Conservation (phyloP, 2,329 filamentous ascomycete species). For the Ophiostoma pallidulum region DNA sequence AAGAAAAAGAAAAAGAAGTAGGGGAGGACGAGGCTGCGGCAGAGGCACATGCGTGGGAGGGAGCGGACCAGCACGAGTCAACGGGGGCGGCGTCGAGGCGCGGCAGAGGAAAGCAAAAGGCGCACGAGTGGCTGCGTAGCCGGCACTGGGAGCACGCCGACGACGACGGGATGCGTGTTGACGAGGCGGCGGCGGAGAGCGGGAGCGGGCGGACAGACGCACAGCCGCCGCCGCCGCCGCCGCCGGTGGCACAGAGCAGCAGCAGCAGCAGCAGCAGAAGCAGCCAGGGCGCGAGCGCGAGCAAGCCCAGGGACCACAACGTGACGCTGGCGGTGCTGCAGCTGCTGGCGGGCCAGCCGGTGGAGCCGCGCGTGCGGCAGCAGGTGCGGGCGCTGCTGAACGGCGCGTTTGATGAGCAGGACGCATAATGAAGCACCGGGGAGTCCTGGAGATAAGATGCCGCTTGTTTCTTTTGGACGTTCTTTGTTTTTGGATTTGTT, state of each 20-base stretch:
- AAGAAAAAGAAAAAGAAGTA: too few relatives aligned
- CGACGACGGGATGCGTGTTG: constrained; percentile 3
- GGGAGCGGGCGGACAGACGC: too few relatives aligned
- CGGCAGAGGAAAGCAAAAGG: not conserved
- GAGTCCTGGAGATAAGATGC: too few relatives aligned
- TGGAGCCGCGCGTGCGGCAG: constrained; percentile 29
- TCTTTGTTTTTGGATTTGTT: too few relatives aligned
- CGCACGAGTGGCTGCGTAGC: not conserved
- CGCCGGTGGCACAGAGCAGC: not conserved
- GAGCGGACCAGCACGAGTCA: too few relatives aligned
- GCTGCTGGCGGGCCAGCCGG: constrained; percentile 35
- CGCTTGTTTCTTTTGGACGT: too few relatives aligned
- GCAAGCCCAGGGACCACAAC: constrained; percentile 21
- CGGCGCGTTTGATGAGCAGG: constrained; percentile 17
- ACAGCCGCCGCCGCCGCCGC: not conserved
- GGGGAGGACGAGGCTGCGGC: too few relatives aligned
- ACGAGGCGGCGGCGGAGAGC: not conserved
- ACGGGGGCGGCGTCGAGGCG: too few relatives aligned
- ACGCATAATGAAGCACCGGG: not conserved
- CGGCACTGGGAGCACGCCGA: constrained; percentile 2
- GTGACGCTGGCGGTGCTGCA: constrained; percentile 39
- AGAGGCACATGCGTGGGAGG: not conserved
- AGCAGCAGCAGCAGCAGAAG: too few relatives aligned
- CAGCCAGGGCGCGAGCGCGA: too few relatives aligned
- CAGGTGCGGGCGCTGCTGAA: constrained; percentile 48